Conservation (phyloP, 2,329 filamentous ascomycete genomes). For the Simplicillium aogashimaense region DNA sequence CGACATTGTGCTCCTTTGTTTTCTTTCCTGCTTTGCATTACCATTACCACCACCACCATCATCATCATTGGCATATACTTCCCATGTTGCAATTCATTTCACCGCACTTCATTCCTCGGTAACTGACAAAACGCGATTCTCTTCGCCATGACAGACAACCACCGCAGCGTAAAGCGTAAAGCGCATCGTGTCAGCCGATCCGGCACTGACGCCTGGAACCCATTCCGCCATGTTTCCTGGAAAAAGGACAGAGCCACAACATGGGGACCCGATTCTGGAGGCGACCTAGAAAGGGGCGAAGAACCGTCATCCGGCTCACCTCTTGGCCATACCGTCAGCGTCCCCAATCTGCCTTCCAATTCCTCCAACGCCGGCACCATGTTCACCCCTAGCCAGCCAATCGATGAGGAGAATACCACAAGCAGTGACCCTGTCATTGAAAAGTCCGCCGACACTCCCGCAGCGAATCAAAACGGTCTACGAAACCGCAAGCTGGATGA, state of each 20-base stretch:
- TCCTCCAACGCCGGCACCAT: background rate
- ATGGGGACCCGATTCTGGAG: slow-evolving; percentile 23
- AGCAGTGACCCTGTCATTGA: slow-evolving; percentile 9
- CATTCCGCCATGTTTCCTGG: slow-evolving; percentile 32
- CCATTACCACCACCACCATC: too few relatives aligned
- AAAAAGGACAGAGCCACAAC: slow-evolving; percentile 20
- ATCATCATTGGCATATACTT: too few relatives aligned
- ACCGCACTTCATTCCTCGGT: too few relatives aligned
- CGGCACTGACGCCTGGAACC: slow-evolving; percentile 28
- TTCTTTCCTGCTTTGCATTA: too few relatives aligned
- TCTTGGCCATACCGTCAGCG: slow-evolving; percentile 24
- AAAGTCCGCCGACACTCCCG: slow-evolving; percentile 8
- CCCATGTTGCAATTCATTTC: too few relatives aligned
- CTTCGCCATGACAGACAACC: slow-evolving; percentile 28
- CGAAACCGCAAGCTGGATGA: slow-evolving; percentile 21
- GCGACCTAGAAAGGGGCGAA: slow-evolving; percentile 13
- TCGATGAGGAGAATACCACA: slow-evolving; percentile 12
- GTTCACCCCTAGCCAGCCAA: slow-evolving; percentile 7
- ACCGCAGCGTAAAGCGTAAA: slow-evolving; percentile 31
- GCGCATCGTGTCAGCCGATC: slow-evolving; percentile 32
- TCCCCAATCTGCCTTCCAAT: slow-evolving; percentile 15
- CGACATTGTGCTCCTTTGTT: too few relatives aligned
- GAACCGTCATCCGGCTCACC: slow-evolving; percentile 15
- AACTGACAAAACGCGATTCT: too few relatives aligned
- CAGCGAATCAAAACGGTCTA: slow-evolving; percentile 14